Percentiles rank a stretch among this genome's conserved stretches.
phyloP scores from a whole-genome alignment of 331 rosid genomes.

The Pyrus hybrid region DNA sequence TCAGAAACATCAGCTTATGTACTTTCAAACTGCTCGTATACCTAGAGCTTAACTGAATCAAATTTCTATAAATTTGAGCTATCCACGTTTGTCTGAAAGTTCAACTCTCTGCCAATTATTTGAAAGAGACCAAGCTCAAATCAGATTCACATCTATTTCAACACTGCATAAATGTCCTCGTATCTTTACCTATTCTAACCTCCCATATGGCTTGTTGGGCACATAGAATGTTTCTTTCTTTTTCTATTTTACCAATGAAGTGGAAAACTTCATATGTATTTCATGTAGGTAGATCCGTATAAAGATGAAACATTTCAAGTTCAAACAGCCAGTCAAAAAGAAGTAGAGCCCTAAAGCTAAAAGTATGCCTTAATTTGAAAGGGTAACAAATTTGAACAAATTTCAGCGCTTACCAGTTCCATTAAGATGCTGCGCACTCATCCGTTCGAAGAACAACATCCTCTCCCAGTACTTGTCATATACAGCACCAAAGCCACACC shows the following conservation, averaged over 20 bases:
- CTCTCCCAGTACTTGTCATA: constrained; percentile 78
- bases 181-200: background rate
- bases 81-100: background rate
- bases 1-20: background rate
- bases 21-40: background rate
- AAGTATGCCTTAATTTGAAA: background rate
- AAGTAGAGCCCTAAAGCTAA: background rate
- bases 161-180: background rate
- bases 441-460: constrained; percentile 78
- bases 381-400: background rate
- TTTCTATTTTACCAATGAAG: background rate
- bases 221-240: background rate
- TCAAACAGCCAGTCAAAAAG: background rate
- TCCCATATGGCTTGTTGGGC: background rate
- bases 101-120: background rate
- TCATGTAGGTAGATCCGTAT: background rate
- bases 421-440: constrained; percentile 49
- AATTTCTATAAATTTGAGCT: background rate
- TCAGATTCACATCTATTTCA: background rate
- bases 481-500: constrained; percentile 90
- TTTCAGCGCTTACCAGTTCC: constrained; percentile 31
- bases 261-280: background rate
- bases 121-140: background rate
- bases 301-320: background rate
- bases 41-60: background rate